A percentile compares a stretch with the other conserved stretches of the same genome.
Evolutionary conservation across 805 yeast genomes (phyloP).

Genomic region (Millerago galiae): DNA sequence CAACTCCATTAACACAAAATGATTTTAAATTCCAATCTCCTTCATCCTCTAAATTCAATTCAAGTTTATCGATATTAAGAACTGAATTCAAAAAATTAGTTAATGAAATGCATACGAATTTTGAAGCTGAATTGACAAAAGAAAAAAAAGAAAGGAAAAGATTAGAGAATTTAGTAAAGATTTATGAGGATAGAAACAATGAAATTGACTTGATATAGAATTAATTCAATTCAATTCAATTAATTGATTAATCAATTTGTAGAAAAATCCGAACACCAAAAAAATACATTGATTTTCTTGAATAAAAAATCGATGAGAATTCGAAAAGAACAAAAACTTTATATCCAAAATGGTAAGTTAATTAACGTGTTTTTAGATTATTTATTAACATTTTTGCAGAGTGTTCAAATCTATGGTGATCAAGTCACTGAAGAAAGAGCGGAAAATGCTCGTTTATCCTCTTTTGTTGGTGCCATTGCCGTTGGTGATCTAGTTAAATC

Average conservation of each 20-base stretch:
- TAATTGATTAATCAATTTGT: not conserved
- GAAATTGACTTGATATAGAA: constrained; percentile 8
- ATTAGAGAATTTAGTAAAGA: constrained; percentile 35
- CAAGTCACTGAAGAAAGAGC: constrained; percentile 97
- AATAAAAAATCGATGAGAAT: not conserved
- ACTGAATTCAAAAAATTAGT: constrained; percentile 65
- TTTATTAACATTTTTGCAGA: constrained; percentile 17
- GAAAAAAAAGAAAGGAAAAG: constrained; percentile 48
- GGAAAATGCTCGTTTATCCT: constrained; percentile 94
- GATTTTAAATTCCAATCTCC: constrained; percentile 13
- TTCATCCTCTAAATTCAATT: constrained; percentile 26
- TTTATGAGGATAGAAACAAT: constrained; percentile 18
- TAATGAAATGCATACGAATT: constrained; percentile 51
- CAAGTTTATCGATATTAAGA: constrained; percentile 49
- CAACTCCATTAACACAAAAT: constrained; percentile 18
- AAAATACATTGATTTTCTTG: not conserved
- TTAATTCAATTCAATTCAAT: not conserved
- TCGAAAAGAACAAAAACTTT: not conserved
- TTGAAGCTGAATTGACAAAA: constrained; percentile 50
- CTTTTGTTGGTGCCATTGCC: constrained; percentile 98
- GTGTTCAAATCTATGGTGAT: constrained; percentile 90
- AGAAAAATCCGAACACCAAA: not conserved
- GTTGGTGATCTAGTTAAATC: constrained; percentile 96
- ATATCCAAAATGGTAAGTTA: too few species aligned
- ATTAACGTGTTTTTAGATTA: too few species aligned